Base-by-base conservation (phyloP, 1,284 basidiomycete species). In the Polyporus tsugae region DNA sequence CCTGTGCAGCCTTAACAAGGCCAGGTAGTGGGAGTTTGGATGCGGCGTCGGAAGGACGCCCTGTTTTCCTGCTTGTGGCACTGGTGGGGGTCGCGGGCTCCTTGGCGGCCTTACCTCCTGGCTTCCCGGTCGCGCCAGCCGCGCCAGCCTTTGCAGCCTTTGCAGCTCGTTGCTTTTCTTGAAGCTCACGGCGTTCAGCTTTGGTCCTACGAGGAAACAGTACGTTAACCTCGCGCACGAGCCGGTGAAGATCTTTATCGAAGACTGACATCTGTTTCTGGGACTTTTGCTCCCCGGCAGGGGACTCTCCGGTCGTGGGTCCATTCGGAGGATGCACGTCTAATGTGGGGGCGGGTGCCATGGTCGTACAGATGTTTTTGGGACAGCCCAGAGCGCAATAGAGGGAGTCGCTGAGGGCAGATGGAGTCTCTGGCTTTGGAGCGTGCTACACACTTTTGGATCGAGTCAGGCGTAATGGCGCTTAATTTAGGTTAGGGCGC, bases 91-190 rank as follows among this genome's bases (percentile, higher is more conserved):
- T 55, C 49, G 58, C 63, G 15, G n/a, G 63, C 57, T 57, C 67
- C 41, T 65, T 71, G 25, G 57, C 65, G 1, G 62, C 66, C 49
- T 67, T 75, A 2, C 64, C 62, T 29, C 53, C 66, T 36, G 53
- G 69, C 62, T 75, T 75, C 25, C 73, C 72, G 36, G 72, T 74
- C 22, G 67, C 64, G n/a, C 66, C 75, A 42, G 64, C 70, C 4
- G 71, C 74, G 44, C 72, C 65, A 57, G 75, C 70, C 65, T 80
- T 80, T 17, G 79, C 78, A 5, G 82, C 85, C 78, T 95, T 95
- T 25, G 91, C 91, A 19, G 93, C 93, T 63, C 93, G 86, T 75
- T 95, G 93, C 73, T 83, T 85, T 78, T 95, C 93, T 78, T 95
- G 93, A 17, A 92, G 82, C 75, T 92, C 93, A 75, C 93, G 84